Evolutionary conservation across 345 rosid genomes (phyloP).

Genomic region (Populus pruinosa): DNA sequence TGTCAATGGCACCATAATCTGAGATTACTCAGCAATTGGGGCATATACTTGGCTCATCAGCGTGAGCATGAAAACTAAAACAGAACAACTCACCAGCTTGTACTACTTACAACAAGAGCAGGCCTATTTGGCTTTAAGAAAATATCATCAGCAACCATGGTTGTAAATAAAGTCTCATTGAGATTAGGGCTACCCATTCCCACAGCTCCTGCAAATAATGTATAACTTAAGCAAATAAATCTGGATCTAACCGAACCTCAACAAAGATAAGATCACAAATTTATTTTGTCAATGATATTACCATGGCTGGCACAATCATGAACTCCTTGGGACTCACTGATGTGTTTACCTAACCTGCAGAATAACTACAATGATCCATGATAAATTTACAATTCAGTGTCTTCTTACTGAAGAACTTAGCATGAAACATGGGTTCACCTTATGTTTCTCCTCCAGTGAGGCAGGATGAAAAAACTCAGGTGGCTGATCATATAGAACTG

Average conservation of each 20-base stretch:
- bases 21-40: no score
- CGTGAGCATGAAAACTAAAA: neutral
- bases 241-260: neutral
- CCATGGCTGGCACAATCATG: constrained; percentile 63
- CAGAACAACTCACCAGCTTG: constrained; percentile 80
- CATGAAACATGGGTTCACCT: constrained; percentile 46
- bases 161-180: constrained; percentile 65
- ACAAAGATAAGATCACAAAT: neutral
- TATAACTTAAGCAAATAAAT: neutral
- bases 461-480: constrained; percentile 85
- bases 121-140: constrained; percentile 67
- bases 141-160: constrained; percentile 32
- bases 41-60: neutral
- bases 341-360: constrained; percentile 60
- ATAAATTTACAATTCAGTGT: neutral
- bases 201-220: constrained; percentile 17
- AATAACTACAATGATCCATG: constrained; percentile 57
- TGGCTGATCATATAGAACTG: constrained; percentile 88
- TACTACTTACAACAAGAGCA: constrained; percentile 95
- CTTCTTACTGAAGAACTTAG: neutral
- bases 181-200: constrained; percentile 28
- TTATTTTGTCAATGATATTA: constrained; percentile 23
- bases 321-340: constrained; percentile 49
- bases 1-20: no score
- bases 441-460: constrained; percentile 68